Evolutionary conservation across 345 rosid species (phyloP).

Genomic region (Adansonia digitata): DNA sequence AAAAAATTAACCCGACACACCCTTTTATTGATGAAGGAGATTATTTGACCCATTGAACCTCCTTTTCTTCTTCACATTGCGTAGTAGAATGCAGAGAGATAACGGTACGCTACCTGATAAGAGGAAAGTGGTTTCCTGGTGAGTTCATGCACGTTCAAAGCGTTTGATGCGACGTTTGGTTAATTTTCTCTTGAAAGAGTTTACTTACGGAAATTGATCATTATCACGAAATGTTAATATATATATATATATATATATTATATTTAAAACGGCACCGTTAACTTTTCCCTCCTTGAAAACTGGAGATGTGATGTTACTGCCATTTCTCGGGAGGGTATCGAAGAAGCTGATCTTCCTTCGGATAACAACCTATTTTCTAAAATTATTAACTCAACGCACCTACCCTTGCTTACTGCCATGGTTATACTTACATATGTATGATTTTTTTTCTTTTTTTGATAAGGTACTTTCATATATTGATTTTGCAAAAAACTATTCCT

Average conservation of each 20-base stretch:
- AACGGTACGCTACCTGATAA: not conserved
- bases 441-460: too few species aligned
- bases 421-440: too few species aligned
- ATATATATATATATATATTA: too few species aligned
- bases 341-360: not conserved
- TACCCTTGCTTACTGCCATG: not conserved
- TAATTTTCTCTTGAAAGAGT: not conserved
- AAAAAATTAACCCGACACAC: not conserved
- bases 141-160: not conserved
- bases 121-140: not conserved
- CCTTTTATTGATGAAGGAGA: not conserved
- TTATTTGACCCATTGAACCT: not conserved
- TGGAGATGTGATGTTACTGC: not conserved
- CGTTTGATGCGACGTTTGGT: not conserved
- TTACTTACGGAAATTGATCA: too few species aligned
- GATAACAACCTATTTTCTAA: not conserved
- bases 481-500: too few species aligned
- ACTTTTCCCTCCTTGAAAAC: not conserved
- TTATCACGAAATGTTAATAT: too few species aligned
- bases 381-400: not conserved
- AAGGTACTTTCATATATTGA: too few species aligned
- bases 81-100: not conserved
- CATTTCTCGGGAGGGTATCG: not conserved
- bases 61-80: not conserved
- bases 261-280: too few species aligned